Base-by-base conservation (phyloP, 768 basidiomycete genomes). In the Leucocoprinus birnbaumii region DNA sequence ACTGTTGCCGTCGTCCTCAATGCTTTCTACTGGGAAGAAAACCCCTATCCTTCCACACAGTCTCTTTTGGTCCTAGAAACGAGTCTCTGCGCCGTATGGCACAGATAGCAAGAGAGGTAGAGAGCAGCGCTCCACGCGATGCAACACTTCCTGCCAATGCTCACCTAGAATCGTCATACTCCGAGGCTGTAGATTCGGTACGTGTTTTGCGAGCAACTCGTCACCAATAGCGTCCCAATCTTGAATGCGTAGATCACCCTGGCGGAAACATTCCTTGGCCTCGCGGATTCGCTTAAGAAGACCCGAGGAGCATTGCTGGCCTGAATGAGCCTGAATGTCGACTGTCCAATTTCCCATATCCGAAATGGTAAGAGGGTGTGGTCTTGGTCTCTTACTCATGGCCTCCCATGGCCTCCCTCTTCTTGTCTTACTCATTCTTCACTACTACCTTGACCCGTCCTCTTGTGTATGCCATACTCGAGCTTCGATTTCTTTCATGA, bases 201-300 rank as follows among this genome's bases (percentile, higher is more conserved):
- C 46, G 74, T 63, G 11, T 41, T 25, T 7, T n/a, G n/a, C n/a
- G n/a, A n/a, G n/a, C n/a, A n/a, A n/a, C n/a, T n/a, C n/a, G n/a
- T n/a, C n/a, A n/a, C n/a, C n/a, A n/a, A n/a, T n/a, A n/a, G n/a
- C n/a, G n/a, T n/a, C n/a, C n/a, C n/a, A n/a, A n/a, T n/a, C n/a
- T n/a, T n/a, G n/a, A n/a, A n/a, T n/a, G n/a, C n/a, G 24, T 56
- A 84, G 83, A 71, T 84, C 11, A 75, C 73, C 55, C 72, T 85
- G 9, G 76, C 83, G 0, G 72, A 83, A 60, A 79, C 83, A 2
- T 85, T 85, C 73, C 61, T 84, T 21, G 77, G 76, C 26, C 74
- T 84, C 51, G 82, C 82, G 0, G 80, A 82, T 50, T 82, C 83
- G 1, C 62, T 85, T 65, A 72, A 73, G 58, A 85, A 80, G 60